These are phyloP conservation scores for Cladosporium velox DNA, from an alignment of 2,329 filamentous ascomycete genomes.

Conservation along the genomic window DNA sequence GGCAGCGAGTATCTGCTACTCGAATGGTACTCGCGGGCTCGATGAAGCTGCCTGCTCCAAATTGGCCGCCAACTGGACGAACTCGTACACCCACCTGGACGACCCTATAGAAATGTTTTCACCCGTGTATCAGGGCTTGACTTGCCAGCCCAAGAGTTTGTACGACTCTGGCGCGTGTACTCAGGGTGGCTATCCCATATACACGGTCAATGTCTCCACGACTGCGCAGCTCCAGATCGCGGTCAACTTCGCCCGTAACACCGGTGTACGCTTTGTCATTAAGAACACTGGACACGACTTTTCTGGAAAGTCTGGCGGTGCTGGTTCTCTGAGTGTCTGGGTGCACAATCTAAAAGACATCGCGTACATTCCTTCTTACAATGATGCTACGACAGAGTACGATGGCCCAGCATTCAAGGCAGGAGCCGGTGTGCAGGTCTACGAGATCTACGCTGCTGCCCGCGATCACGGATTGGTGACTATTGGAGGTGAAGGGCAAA, in stretches of 20 bases:
- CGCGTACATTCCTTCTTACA: constrained; percentile 21
- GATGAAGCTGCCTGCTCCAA: not conserved
- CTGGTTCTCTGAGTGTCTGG: constrained; percentile 29
- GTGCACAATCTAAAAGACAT: constrained; percentile 27
- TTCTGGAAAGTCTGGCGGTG: constrained; percentile 24
- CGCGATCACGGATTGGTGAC: constrained; percentile 4
- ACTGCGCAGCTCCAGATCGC: constrained; percentile 24
- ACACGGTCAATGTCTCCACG: constrained; percentile 24
- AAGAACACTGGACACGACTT: constrained; percentile 34
- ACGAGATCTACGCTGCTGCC: constrained; percentile 22
- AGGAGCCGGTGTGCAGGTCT: constrained; percentile 26
- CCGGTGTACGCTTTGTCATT: constrained; percentile 27
- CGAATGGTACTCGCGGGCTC: not conserved
- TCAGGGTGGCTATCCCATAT: constrained; percentile 26
- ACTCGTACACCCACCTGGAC: constrained; percentile 18
- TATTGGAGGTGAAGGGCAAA: constrained; percentile 25
- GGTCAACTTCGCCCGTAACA: constrained; percentile 27
- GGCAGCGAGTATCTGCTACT: not conserved
- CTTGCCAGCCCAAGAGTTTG: constrained; percentile 19
- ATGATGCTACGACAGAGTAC: constrained; percentile 18
- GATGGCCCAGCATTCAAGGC: constrained; percentile 26
- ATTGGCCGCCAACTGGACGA: constrained; percentile 14
- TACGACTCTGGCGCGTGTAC: constrained; percentile 20
- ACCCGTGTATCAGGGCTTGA: constrained; percentile 22
- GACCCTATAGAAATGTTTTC: constrained; percentile 24